Base-by-base conservation (phyloP, 768 basidiomycete species). In the Rubroboletus pulcherrimus region DNA sequence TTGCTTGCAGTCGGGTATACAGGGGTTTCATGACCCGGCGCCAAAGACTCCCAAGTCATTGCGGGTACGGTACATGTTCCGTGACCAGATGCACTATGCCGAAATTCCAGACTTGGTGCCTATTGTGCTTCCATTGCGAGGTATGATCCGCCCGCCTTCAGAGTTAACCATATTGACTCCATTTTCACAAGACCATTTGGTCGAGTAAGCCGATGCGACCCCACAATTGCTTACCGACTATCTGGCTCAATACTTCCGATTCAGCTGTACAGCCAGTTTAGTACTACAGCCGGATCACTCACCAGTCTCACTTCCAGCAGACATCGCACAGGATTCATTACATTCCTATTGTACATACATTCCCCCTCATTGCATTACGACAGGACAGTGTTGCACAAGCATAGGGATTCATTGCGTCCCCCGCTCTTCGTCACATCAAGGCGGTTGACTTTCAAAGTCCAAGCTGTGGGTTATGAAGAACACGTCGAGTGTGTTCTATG, bases 1-100 rank as follows among this genome's bases (percentile, higher is more conserved):
- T 51, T 53, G 56, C 35, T 51, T 37, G 33, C 61, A 89, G 89
- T 75, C 84, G 55, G 81, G 83, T 29, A 76, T 96, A 39, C 85
- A 91, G 65, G 93, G 93, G n/a, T 93, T 97, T 75, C 85, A 82
- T 66, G 93, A 96, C 73, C 89, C 90, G 53, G 85, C 86, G 17
- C 85, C 89, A 14, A 83, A 83, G n/a, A 77, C 80, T 52, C 72
- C 79, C 46, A 94, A 95, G 74, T 75, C 75, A 6, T 73, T 94
- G 49, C 77, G 83, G 31, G 76, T 95, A 38, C 82, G 83, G 43
- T 95, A 95, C 72, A 72, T 80, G 45, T 97, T 95, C 77, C 79
- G 81, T 64, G 85, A 83, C 40, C 80, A 80, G 55, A 64, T 74
- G 71, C 93, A 95, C 67, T 89, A 85, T 64, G 83, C 86, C 67